phyloP scores from a whole-genome alignment of 129 eudicot species.

The Chrysanthemum lavandulifolium region DNA sequence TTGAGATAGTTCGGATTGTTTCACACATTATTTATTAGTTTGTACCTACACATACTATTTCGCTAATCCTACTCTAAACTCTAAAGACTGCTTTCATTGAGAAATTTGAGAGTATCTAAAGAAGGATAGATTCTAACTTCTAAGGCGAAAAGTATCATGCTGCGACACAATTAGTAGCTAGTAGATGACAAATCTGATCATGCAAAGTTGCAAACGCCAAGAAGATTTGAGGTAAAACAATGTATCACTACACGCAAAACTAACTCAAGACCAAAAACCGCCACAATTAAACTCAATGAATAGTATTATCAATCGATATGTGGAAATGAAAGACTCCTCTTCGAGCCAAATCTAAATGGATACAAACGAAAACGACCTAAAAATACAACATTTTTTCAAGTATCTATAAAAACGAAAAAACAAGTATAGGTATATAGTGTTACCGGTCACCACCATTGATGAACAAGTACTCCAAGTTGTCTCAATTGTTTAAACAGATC shows the following conservation, averaged over 20 bases:
- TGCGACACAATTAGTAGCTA: not conserved
- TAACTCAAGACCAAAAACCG: not conserved
- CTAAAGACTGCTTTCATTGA: not conserved
- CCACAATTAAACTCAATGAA: conserved; percentile 10
- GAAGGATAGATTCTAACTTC: not conserved
- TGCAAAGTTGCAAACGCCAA: not conserved
- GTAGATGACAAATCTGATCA: not conserved
- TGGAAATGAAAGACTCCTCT: conserved; percentile 1
- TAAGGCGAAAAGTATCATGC: not conserved
- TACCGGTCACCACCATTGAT: conserved; percentile 88
- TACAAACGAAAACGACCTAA: not conserved
- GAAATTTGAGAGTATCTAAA: not conserved
- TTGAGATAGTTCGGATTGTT: no score
- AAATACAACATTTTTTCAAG: conserved; percentile 21
- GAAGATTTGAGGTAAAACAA: not conserved
- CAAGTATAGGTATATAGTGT: conserved; percentile 9
- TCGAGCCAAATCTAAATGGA: conserved; percentile 19
- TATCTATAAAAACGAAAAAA: conserved; percentile 7
- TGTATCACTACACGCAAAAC: not conserved
- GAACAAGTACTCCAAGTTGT: conserved; percentile 89
- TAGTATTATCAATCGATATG: conserved; percentile 6
- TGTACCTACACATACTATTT: not conserved
- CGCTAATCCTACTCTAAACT: not conserved
- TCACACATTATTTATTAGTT: no score
- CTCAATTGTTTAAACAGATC: conserved; percentile 75